phyloP scores from a whole-genome alignment of 257 asterid species.

The Craterostigma plantagineum region DNA sequence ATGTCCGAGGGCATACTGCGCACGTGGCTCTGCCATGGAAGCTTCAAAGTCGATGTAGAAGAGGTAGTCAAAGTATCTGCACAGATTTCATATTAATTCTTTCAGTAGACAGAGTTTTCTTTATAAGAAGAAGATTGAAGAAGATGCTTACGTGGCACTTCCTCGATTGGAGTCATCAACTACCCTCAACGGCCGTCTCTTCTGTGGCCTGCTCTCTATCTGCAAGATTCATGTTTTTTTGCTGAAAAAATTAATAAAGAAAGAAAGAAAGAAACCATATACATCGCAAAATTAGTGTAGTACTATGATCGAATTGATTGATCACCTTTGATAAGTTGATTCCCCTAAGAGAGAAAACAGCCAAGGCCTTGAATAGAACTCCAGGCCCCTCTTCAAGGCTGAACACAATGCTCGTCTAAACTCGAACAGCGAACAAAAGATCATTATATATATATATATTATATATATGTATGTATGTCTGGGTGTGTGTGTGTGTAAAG shows the following conservation, averaged over 20 bases:
- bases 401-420: constrained; percentile 83
- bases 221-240: constrained; percentile 12
- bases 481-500: not conserved
- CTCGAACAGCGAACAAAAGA: constrained; percentile 1
- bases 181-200: constrained; percentile 63
- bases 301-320: constrained; percentile 2
- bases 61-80: constrained; percentile 92
- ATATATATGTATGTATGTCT: no score
- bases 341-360: constrained; percentile 71
- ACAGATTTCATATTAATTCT: constrained; percentile 11
- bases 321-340: constrained; percentile 76
- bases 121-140: no score
- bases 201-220: constrained; percentile 97
- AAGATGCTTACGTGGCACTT: constrained; percentile 49
- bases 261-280: not conserved
- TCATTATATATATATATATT: no score
- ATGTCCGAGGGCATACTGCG: constrained; percentile 9
- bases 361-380: constrained; percentile 83
- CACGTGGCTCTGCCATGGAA: constrained; percentile 57
- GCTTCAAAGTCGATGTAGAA: constrained; percentile 62
- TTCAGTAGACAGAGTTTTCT: no score
- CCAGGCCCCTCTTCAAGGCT: constrained; percentile 96
- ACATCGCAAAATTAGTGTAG: constrained; percentile 6
- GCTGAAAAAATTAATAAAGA: not conserved
- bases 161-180: constrained; percentile 71